phyloP scores from a whole-genome alignment of 768 basidiomycete genomes.

The Macrolepiota fuliginosa region DNA sequence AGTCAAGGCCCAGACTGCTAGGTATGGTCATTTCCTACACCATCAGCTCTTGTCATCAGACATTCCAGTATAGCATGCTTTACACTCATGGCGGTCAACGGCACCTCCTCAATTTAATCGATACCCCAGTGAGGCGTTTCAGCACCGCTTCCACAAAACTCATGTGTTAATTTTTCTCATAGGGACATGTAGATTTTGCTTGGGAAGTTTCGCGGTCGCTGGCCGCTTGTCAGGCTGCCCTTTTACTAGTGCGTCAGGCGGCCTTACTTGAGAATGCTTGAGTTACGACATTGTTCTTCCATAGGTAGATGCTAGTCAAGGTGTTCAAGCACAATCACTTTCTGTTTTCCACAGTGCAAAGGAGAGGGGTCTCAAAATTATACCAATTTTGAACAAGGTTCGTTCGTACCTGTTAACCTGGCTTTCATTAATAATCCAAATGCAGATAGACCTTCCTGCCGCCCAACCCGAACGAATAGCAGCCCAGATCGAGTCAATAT shows the following conservation, averaged over 20 bases:
- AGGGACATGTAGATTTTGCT: conserved; percentile 97
- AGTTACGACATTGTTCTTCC: conserved; percentile 18
- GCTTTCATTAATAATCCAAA: conserved; percentile 6
- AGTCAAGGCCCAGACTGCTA: conserved; percentile 97
- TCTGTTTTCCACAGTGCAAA: conserved; percentile 90
- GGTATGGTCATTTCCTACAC: conserved; percentile 35
- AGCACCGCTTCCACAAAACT: background rate
- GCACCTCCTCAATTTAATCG: conserved; percentile 90
- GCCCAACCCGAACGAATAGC: conserved; percentile 81
- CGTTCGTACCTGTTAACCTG: conserved; percentile 4
- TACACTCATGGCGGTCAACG: conserved; percentile 49
- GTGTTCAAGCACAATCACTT: conserved; percentile 96
- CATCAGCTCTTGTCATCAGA: conserved; percentile 7
- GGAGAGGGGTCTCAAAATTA: conserved; percentile 77
- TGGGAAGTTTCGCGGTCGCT: conserved; percentile 95
- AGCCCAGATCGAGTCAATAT: conserved; percentile 77
- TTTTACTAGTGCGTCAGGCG: conserved; percentile 42
- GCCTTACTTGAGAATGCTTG: background rate
- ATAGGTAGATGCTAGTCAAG: conserved; percentile 95
- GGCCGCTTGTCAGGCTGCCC: conserved; percentile 90
- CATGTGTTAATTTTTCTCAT: background rate
- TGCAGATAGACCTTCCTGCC: conserved; percentile 88
- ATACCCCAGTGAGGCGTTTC: conserved; percentile 72
- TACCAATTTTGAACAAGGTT: conserved; percentile 94
- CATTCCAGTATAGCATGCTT: conserved; percentile 63